Evolutionary conservation across 2,329 filamentous ascomycete species (phyloP), one percentile per base, ranked within the genome.

Genomic region (Teratosphaeriaceae sp.): DNA sequence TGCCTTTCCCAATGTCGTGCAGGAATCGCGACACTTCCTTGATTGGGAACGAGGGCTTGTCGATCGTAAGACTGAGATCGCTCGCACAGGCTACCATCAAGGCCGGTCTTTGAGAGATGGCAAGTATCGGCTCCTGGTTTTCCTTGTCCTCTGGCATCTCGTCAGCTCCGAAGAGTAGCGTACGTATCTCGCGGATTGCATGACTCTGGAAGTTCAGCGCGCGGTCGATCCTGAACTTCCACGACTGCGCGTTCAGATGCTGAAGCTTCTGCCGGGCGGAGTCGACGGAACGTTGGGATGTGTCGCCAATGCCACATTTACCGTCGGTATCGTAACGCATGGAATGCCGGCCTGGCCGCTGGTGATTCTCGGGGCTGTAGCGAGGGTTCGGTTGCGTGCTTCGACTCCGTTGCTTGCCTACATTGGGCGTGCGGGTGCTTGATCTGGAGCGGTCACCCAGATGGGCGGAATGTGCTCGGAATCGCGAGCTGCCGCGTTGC

Each of bases 1-100:
- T 94, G 1, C 92, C 92, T 67, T 98, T 98, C n/a, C 92, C 92
- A 45, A 97, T 82, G 37, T 80, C 79, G 59, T 96, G 78, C 20
- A 98, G 70, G 60, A 94, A 98, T 13, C 84, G 78, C 0, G 90
- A 85, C 42, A 90, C 79, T 11, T 95, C 82, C 2, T 79, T 73
- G 46, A 94, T 70, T 0, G 88, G 84, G 60, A 98, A 98, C 0
- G 86, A 90, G 1, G 92, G 92, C 62, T 95, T 96, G 64, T 97
- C 92, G 46, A 98, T 74, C 23, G 80, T 72, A 43, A 98, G 74
- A 50, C 90, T 84, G 23, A 98, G 71, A 60, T 98, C 90, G 47
- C 82, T 88, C 52, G 97, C 80, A 33, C 87, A 69, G 5, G 86
- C 75, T 2, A 83, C 78, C 80, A 94, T 83, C 12, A 98, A 72